Percentiles rank a stretch among this genome's conserved stretches.
Conservation (phyloP, 148 eudicot genomes). For the Chenopodium suecicum region DNA sequence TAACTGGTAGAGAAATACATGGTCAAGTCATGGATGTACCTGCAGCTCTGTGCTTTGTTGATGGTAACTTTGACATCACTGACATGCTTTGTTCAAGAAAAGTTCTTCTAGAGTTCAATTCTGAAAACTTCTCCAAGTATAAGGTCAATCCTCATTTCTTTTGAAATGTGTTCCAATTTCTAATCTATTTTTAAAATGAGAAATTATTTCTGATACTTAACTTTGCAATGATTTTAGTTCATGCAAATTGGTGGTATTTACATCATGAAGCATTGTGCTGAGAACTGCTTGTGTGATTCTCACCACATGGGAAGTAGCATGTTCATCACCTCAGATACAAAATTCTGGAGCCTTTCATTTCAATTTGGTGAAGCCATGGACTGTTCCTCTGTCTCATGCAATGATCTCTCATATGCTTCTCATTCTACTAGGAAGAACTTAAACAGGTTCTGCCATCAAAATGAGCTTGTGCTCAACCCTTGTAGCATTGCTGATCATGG, state of each 20-base stretch:
- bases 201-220: conserved; percentile 20
- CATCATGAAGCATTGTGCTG: conserved; percentile 50
- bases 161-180: conserved; percentile 2
- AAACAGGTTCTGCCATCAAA: conserved; percentile 23
- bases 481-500: conserved; percentile 27
- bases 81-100: conserved; percentile 29
- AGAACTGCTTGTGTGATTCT: conserved; percentile 47
- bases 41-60: conserved; percentile 35
- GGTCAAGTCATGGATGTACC: conserved; percentile 22
- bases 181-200: neutral
- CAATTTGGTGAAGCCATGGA: conserved; percentile 38
- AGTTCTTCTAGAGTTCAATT: conserved; percentile 67
- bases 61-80: conserved; percentile 17
- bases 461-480: conserved; percentile 34
- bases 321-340: conserved; percentile 38
- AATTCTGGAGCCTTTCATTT: conserved; percentile 53
- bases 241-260: conserved; percentile 61
- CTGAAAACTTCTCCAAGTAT: conserved; percentile 51
- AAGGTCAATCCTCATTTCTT: conserved; percentile 42
- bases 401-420: conserved; percentile 23
- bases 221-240: conserved; percentile 45
- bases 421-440: conserved; percentile 22
- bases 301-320: conserved; percentile 37
- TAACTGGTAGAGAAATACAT: conserved; percentile 29
- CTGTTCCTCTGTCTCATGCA: conserved; percentile 24